Conservation (phyloP, 2,329 filamentous ascomycete species). For the Aspergillus versicolor region DNA sequence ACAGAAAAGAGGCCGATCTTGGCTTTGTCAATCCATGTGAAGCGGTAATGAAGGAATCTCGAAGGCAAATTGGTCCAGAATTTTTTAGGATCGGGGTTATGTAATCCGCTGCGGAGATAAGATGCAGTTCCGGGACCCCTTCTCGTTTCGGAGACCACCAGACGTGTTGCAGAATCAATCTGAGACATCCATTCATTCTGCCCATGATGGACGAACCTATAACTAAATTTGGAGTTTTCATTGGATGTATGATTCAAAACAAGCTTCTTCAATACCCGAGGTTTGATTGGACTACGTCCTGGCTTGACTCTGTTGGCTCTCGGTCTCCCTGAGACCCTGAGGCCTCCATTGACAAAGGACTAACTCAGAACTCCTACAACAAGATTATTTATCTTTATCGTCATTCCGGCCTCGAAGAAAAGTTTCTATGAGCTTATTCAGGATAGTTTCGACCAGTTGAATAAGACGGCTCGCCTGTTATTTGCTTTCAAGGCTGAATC, state of each 20-base stretch:
- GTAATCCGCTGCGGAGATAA: conserved; percentile 6
- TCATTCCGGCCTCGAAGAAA: too few species aligned
- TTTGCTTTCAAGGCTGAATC: too few species aligned
- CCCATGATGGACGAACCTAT: not conserved
- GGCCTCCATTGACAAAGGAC: too few species aligned
- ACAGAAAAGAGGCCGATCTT: not conserved
- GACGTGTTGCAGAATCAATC: not conserved
- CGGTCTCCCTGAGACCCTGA: not conserved
- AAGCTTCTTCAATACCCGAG: not conserved
- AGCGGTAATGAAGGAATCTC: not conserved
- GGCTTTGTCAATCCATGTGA: conserved; percentile 8
- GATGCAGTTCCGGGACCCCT: not conserved
- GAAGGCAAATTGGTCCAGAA: conserved; percentile 9
- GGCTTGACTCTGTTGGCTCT: not conserved
- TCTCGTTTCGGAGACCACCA: not conserved
- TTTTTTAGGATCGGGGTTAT: conserved; percentile 11
- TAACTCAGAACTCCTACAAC: too few species aligned
- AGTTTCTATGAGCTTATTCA: too few species aligned
- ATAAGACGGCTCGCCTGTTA: too few species aligned
- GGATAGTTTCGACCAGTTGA: too few species aligned
- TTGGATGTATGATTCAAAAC: not conserved
- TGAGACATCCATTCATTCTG: not conserved
- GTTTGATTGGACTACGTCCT: too few species aligned
- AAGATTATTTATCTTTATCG: too few species aligned
- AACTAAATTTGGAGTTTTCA: not conserved